Conservation (phyloP, 108 stramenopile species). For the Skeletonema tropicum region DNA sequence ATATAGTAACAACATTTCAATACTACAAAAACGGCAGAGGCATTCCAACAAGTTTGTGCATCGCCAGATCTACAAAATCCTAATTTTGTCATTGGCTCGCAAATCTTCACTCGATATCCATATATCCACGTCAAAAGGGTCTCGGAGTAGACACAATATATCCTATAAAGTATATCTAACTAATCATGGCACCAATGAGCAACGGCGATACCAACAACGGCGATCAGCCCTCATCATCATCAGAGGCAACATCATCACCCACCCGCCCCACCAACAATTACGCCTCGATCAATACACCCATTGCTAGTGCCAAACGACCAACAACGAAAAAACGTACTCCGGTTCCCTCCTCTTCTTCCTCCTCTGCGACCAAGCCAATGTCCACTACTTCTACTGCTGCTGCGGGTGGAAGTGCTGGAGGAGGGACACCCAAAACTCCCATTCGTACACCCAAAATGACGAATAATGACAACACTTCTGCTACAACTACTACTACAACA, state of each 20-base stretch:
- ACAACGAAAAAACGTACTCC: conserved; percentile 7
- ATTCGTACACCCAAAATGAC: conserved; percentile 18
- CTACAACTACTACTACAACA: neutral
- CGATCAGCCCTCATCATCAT: neutral
- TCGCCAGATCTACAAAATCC: too few species aligned
- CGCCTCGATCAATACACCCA: conserved; percentile 67
- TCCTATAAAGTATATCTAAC: too few species aligned
- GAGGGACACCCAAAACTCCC: conserved; percentile 22
- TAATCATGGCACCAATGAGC: neutral
- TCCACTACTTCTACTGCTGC: too few species aligned
- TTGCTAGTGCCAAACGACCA: conserved; percentile 70
- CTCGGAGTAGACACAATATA: too few species aligned
- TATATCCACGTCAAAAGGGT: too few species aligned
- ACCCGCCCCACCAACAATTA: conserved; percentile 51
- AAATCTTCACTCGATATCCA: too few species aligned
- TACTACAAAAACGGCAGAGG: too few species aligned
- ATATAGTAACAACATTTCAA: too few species aligned
- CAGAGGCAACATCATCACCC: conserved; percentile 9
- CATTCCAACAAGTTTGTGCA: too few species aligned
- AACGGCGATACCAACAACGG: conserved; percentile 4
- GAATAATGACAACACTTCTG: neutral
- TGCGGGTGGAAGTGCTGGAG: conserved; percentile 1
- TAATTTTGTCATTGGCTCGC: too few species aligned
- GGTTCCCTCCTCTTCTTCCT: neutral
- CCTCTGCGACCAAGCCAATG: conserved; percentile 15